A percentile compares a stretch with the other conserved stretches of the same genome.
Evolutionary conservation across 108 stramenopile species (phyloP).

Genomic region (Fragilaria crotonensis): DNA sequence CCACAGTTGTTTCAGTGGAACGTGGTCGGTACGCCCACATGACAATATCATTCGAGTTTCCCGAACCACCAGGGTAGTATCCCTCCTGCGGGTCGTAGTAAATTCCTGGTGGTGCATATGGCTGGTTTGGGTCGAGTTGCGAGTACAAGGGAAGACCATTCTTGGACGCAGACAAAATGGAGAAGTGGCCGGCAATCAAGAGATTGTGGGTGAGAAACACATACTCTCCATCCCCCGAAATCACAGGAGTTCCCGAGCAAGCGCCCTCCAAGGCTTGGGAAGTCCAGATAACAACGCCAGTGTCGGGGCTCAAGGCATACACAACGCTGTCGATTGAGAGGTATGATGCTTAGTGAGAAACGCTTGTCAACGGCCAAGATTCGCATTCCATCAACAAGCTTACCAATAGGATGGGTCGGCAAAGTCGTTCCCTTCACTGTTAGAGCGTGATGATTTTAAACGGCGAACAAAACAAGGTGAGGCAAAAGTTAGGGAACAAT

Average conservation of each 20-base stretch:
- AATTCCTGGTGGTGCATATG: slow-evolving; percentile 27
- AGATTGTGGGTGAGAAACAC: slow-evolving; percentile 39
- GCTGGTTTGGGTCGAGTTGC: neutral
- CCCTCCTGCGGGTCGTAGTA: slow-evolving; percentile 33
- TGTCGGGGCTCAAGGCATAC: neutral
- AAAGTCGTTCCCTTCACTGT: neutral
- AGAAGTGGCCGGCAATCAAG: slow-evolving; percentile 27
- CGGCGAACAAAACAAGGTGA: neutral
- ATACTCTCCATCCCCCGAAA: slow-evolving; percentile 29
- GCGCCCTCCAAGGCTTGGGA: slow-evolving; percentile 26
- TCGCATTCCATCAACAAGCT: no score
- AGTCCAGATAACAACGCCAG: slow-evolving; percentile 17
- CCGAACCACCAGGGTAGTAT: slow-evolving; percentile 20
- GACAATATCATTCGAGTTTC: slow-evolving; percentile 24
- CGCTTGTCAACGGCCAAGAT: no score
- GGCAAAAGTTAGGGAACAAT: neutral
- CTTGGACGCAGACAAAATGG: slow-evolving; percentile 9
- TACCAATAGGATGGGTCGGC: no score
- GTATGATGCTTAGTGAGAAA: no score
- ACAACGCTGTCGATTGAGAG: no score
- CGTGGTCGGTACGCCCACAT: slow-evolving; percentile 13
- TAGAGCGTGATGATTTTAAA: neutral
- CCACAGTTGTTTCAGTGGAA: slow-evolving; percentile 5
- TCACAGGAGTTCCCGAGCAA: slow-evolving; percentile 23
- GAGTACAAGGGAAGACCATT: slow-evolving; percentile 9